Base-by-base conservation (phyloP, 805 yeast species). In the Lipomyces sp. region DNA sequence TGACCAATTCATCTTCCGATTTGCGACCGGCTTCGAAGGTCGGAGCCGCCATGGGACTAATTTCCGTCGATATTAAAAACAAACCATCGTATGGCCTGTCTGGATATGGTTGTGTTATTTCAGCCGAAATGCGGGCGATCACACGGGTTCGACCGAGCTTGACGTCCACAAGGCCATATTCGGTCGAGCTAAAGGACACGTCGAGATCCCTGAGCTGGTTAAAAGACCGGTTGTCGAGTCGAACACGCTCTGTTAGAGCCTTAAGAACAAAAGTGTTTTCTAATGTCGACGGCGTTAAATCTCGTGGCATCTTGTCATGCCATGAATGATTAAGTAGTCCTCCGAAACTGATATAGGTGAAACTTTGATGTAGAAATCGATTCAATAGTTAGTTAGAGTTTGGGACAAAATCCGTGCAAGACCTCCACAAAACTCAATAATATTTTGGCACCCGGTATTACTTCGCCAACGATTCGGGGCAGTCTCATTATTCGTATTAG, bases 81-180 rank as follows among this genome's bases (percentile, higher is more conserved):
- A 90, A 74, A 1, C 99, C 99, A 77, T 95, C 99, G 75, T 91
- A 94, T 0, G 98, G 98, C 63, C 97, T 83, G 71, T 93, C 96
- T 59, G 92, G 97, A 69, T 83, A 88, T 0, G 99, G 99, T 65
- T 85, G 84, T 3, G 85, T 83, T 13, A 95, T 87, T 61, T 86
- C 88, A 10, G 96, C 89, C 18, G 92, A 86, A 4, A 94, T 87
- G 64, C 90, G 82, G 2, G 86, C 92, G 1, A 88, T 83, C 10
- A 90, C 84, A 72, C 85, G 39, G 4, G 98, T 93, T 50, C 84
- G 80, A 0, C 98, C 98, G 76, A 92, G 81, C 15, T 78, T 79
- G 2, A 94, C 87, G 71, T 90, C 91, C 3, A 89, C 96, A 73
- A 86, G 89, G 11, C 98, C 98, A 73, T 85, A 89, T 64, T 89